Evolutionary conservation across 2,329 filamentous ascomycete genomes (phyloP).

Genomic region (Fusarium haematococcum): DNA sequence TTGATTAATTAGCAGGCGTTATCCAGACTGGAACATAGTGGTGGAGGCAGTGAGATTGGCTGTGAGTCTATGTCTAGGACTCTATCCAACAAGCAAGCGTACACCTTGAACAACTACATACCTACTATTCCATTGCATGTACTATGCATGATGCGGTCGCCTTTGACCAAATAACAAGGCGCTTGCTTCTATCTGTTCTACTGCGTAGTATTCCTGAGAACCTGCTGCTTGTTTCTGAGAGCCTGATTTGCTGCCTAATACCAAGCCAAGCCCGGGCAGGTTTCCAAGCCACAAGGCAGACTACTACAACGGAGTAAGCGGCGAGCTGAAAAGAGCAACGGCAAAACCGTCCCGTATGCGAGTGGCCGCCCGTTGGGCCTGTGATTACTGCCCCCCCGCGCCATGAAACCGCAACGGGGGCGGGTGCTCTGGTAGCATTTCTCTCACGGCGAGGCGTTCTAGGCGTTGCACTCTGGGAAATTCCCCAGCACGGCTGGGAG

Average conservation of each 20-base stretch:
- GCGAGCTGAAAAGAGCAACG: background rate
- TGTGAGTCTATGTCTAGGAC: background rate
- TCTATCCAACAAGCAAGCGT: background rate
- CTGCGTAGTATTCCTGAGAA: background rate
- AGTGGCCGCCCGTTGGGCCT: background rate
- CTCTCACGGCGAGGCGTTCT: conserved; percentile 26
- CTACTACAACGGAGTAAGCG: background rate
- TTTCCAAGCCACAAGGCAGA: conserved; percentile 6
- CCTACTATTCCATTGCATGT: background rate
- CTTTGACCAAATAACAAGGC: background rate
- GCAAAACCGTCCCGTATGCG: background rate
- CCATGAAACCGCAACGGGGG: conserved; percentile 15
- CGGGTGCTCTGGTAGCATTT: background rate
- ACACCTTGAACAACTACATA: background rate
- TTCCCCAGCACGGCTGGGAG: background rate
- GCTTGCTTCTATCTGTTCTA: background rate
- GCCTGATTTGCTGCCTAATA: background rate
- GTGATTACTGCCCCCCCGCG: background rate
- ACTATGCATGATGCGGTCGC: background rate
- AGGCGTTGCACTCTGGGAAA: conserved; percentile 13
- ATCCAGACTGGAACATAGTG: background rate
- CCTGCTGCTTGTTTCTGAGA: background rate
- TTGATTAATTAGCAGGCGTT: background rate
- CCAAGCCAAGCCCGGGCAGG: background rate
- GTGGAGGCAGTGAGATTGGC: background rate